Conservation (phyloP, 805 yeast species). For the Wickerhamiella dianesei region DNA sequence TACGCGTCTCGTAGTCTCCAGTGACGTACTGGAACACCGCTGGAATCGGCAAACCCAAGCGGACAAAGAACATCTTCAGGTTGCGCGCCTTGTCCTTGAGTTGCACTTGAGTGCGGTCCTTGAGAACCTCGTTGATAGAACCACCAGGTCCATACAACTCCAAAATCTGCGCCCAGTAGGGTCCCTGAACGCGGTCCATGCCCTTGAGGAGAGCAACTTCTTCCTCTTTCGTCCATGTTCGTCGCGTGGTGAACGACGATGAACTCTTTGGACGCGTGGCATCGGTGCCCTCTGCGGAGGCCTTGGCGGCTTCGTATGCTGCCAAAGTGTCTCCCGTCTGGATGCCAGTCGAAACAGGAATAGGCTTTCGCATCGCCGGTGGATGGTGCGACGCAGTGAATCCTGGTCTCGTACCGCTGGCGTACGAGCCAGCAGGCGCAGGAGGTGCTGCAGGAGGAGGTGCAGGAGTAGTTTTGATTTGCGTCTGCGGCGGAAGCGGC, state of each 20-base stretch:
- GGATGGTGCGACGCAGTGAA: neutral
- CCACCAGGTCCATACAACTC: slow-evolving; percentile 95
- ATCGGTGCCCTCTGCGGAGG: slow-evolving; percentile 18
- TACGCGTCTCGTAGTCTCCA: slow-evolving; percentile 41
- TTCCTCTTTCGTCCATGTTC: slow-evolving; percentile 82
- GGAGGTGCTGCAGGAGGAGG: neutral
- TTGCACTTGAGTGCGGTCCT: slow-evolving; percentile 82
- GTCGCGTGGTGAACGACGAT: slow-evolving; percentile 28
- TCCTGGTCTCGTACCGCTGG: neutral
- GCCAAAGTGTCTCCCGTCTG: slow-evolving; percentile 17
- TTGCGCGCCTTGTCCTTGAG: slow-evolving; percentile 93
- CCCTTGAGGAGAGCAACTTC: slow-evolving; percentile 76
- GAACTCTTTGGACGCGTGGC: slow-evolving; percentile 14
- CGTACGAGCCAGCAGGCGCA: neutral
- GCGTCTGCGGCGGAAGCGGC: slow-evolving; percentile 1
- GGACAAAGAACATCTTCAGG: slow-evolving; percentile 78
- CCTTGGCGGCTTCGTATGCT: slow-evolving; percentile 20
- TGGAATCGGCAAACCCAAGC: slow-evolving; percentile 66
- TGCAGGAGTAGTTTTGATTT: neutral
- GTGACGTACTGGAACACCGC: slow-evolving; percentile 71
- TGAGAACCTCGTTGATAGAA: slow-evolving; percentile 62
- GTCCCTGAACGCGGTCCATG: slow-evolving; percentile 61
- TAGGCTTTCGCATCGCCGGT: neutral
- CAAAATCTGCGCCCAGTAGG: slow-evolving; percentile 84
- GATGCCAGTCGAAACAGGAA: slow-evolving; percentile 1